These are phyloP conservation scores for Furcasterigmium sp. DNA, from an alignment of 2,329 filamentous ascomycete genomes.

Conservation along the genomic window DNA sequence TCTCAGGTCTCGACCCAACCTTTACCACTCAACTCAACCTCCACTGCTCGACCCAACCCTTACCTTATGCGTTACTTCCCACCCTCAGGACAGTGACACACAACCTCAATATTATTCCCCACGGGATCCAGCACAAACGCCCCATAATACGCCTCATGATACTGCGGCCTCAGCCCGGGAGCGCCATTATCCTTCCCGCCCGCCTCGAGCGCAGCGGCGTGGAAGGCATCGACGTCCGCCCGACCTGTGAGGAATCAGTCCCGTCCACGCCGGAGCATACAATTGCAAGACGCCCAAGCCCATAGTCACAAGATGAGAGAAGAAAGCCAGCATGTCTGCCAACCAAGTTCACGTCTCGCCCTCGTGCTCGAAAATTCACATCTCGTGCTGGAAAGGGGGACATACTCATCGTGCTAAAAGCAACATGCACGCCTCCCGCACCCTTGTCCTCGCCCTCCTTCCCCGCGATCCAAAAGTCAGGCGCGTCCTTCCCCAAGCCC, in stretches of 20 bases:
- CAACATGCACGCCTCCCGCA: slow-evolving; percentile 19
- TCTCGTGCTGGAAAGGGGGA: no score
- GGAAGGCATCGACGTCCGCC: slow-evolving; percentile 36
- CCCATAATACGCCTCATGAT: slow-evolving; percentile 41
- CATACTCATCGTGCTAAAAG: slow-evolving; percentile 24
- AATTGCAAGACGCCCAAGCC: no score
- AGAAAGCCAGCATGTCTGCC: not conserved
- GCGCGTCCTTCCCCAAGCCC: slow-evolving; percentile 22
- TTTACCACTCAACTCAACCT: not conserved
- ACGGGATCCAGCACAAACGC: slow-evolving; percentile 44
- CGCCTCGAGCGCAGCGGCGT: slow-evolving; percentile 31
- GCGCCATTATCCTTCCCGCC: slow-evolving; percentile 43
- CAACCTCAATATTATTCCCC: slow-evolving; percentile 48
- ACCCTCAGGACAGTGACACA: slow-evolving; percentile 19
- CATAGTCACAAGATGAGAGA: no score
- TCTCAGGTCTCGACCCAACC: not conserved
- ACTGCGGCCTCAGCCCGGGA: slow-evolving; percentile 37
- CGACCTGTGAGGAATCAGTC: slow-evolving; percentile 23
- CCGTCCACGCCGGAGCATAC: no score
- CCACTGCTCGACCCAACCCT: not conserved
- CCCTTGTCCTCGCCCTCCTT: slow-evolving; percentile 8
- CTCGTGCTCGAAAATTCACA: no score
- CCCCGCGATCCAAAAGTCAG: slow-evolving; percentile 24
- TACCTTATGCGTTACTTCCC: not conserved
- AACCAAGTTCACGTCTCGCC: no score